Evolutionary conservation across 257 asterid species (phyloP), one percentile per base, ranked within the genome.

Genomic region (Plantago major): DNA sequence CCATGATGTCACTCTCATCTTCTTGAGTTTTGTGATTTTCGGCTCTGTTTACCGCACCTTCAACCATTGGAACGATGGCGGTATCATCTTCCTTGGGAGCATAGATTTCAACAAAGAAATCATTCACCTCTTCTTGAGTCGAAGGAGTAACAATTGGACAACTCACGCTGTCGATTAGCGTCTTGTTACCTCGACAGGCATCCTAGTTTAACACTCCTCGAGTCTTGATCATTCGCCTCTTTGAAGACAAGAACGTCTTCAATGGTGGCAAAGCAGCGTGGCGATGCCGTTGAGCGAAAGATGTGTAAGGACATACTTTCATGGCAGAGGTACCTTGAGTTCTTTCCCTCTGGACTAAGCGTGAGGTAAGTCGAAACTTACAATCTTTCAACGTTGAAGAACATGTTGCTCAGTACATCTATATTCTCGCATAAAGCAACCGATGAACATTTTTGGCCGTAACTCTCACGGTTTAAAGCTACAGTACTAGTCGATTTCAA

Each of bases 221-320:
- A 40, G 76, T 64, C 79, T 84, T 88, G 63, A 85, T 44, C 66
- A 67, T 11, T 11, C 78, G 85, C 80, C 98, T 71, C 70, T 78
- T 73, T 1, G 82, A 80, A 1, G 88, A 78, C 73, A 91, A n/a
- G 78, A 91, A 91, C 55, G 71, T 30, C 86, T 84, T 84, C 45
- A 90, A 71, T 0, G 95, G 90, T 0, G 95, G 94, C 72, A 78
- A 55, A 17, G 94, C 75, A 66, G 76, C 72, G 26, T 76, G 96
- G 43, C 61, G 84, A 74, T 84, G 96, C 14, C 95, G 49, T 91
- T 91, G 14, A 91, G 88, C 7, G 98, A 88, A 19, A 96, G 88
- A 51, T 91, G 81, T 77, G 40, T 86, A 91, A 0, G 96, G 83
- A 62, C 98, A 91, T 16, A 91, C 95, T 63, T 78, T 86, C 67